Percentiles rank a stretch among this genome's conserved stretches.
Evolutionary conservation across 1,284 basidiomycete species (phyloP).

Genomic region (Ustilago bromivora): DNA sequence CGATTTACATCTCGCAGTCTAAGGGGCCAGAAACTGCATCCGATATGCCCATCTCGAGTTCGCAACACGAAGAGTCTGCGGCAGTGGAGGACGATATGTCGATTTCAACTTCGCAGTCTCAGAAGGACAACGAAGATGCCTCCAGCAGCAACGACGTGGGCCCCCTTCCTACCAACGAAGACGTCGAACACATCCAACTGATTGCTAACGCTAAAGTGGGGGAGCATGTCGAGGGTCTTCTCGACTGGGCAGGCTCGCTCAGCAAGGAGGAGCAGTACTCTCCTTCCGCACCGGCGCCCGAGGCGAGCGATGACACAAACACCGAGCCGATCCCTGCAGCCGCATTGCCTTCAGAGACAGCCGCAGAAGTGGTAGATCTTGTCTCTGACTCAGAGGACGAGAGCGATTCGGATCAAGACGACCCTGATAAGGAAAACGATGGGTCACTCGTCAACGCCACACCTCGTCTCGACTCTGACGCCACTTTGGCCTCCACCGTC

Average conservation of each 20-base stretch:
- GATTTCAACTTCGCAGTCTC: not conserved
- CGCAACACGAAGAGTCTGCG: not conserved
- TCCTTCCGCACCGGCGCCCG: not conserved
- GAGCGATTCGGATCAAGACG: slow-evolving; percentile 12
- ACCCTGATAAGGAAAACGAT: slow-evolving; percentile 50
- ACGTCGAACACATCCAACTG: slow-evolving; percentile 31
- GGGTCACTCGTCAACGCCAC: slow-evolving; percentile 23
- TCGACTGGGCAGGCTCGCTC: slow-evolving; percentile 22
- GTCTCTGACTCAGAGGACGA: slow-evolving; percentile 34
- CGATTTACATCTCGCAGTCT: not conserved
- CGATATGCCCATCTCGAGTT: not conserved
- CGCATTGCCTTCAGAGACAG: not conserved
- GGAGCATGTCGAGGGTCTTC: slow-evolving; percentile 25
- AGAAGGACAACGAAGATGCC: slow-evolving; percentile 1
- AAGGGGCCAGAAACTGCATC: not conserved
- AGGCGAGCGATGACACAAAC: not conserved
- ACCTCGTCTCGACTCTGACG: slow-evolving; percentile 20
- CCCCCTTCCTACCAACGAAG: slow-evolving; percentile 21
- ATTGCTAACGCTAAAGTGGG: slow-evolving; percentile 22
- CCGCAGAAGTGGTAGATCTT: slow-evolving; percentile 21
- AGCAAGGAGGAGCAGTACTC: slow-evolving; percentile 3
- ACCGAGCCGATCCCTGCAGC: not conserved
- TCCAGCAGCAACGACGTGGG: not conserved
- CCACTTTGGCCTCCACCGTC: slow-evolving; percentile 2
- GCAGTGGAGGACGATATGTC: not conserved